A percentile compares a stretch with the other conserved stretches of the same genome.
Evolutionary conservation across 2,329 filamentous ascomycete species (phyloP).

Genomic region (Drechmeria coniospora): DNA sequence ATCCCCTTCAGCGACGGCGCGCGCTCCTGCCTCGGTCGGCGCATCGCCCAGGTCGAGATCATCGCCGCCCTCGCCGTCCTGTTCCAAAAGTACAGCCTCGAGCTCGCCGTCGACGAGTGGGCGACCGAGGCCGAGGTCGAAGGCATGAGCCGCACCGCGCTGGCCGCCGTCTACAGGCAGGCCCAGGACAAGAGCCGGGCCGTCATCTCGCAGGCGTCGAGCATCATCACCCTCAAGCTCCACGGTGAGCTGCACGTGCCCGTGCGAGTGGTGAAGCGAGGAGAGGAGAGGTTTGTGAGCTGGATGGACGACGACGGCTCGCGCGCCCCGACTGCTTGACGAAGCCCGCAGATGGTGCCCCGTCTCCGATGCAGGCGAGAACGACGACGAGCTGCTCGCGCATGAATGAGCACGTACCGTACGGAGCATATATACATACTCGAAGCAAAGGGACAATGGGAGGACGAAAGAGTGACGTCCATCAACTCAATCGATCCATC

Average conservation of each 20-base stretch:
- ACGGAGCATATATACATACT: neutral
- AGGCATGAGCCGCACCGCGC: conserved; percentile 29
- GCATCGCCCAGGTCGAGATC: conserved; percentile 45
- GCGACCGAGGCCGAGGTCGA: conserved; percentile 37
- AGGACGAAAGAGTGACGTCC: too few species aligned
- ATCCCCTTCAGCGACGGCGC: conserved; percentile 44
- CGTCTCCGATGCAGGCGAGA: neutral
- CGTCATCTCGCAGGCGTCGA: conserved; percentile 38
- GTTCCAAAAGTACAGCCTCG: conserved; percentile 47
- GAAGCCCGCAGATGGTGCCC: too few species aligned
- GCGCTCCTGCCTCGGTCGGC: conserved; percentile 39
- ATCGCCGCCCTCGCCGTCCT: conserved; percentile 37
- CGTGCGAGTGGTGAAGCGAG: conserved; percentile 52
- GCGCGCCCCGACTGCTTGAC: too few species aligned
- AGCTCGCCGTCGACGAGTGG: conserved; percentile 52
- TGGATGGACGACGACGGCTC: conserved; percentile 12
- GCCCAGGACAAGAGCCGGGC: conserved; percentile 39
- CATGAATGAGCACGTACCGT: neutral
- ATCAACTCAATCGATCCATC: too few species aligned
- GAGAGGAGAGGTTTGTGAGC: conserved; percentile 50
- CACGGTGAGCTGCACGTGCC: conserved; percentile 43
- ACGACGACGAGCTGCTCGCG: neutral
- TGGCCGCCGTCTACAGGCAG: conserved; percentile 40
- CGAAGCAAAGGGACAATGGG: neutral
- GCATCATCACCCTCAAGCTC: conserved; percentile 60